A percentile compares a stretch with the other conserved stretches of the same genome.
These are phyloP conservation scores for Abortiporus biennis DNA, from an alignment of 1,284 basidiomycete genomes.

Conservation along the genomic window DNA sequence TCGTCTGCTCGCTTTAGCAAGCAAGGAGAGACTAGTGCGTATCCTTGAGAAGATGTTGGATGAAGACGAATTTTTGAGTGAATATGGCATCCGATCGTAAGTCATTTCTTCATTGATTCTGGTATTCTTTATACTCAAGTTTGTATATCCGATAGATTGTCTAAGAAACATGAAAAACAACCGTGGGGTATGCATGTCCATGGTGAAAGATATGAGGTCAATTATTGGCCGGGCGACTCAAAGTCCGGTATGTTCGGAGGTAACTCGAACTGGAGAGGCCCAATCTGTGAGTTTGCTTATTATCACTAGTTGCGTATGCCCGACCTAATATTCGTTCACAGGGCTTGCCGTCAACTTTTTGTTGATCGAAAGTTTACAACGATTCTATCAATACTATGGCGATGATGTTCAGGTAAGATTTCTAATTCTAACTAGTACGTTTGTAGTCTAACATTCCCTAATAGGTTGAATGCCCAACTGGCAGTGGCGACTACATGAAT, in stretches of 20 bases:
- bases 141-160: constrained; percentile 46
- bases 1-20: constrained; percentile 83
- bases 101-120: constrained; percentile 24
- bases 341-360: constrained; percentile 96
- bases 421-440: constrained; percentile 1
- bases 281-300: constrained; percentile 56
- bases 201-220: constrained; percentile 87
- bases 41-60: constrained; percentile 97
- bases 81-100: constrained; percentile 92
- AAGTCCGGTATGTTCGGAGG: constrained; percentile 98
- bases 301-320: not conserved
- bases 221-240: constrained; percentile 98
- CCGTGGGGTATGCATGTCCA: constrained; percentile 96
- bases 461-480: constrained; percentile 90
- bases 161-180: constrained; percentile 84
- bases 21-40: constrained; percentile 82
- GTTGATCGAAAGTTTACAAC: constrained; percentile 88
- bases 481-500: constrained; percentile 94
- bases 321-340: constrained; percentile 16
- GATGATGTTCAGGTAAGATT: constrained; percentile 66
- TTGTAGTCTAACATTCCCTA: no score
- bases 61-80: constrained; percentile 93
- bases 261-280: constrained; percentile 94
- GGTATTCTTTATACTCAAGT: constrained; percentile 7
- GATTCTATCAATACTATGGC: constrained; percentile 97